Conservation (phyloP, 352 stramenopile species). For the Phytophthora melonis region DNA sequence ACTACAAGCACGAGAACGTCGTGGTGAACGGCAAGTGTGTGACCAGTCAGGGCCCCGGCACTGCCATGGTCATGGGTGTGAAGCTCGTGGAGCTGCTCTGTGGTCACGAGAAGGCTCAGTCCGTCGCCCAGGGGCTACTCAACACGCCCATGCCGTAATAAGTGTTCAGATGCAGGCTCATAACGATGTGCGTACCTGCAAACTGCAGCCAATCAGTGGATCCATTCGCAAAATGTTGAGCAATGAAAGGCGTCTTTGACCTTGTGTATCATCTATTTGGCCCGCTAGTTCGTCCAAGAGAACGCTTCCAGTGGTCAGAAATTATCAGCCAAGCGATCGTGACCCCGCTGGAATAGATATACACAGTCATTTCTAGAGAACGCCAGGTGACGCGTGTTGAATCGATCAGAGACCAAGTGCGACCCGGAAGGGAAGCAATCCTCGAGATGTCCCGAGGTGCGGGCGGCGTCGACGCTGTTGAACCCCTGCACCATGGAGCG, state of each 20-base stretch:
- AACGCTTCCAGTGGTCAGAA: too few relatives aligned
- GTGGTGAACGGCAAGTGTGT: conserved; percentile 81
- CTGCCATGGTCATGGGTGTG: conserved; percentile 84
- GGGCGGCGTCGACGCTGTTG: too few relatives aligned
- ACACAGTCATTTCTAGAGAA: too few relatives aligned
- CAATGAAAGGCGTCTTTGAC: not conserved
- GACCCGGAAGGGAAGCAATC: too few relatives aligned
- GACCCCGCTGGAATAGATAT: too few relatives aligned
- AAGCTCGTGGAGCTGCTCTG: conserved; percentile 84
- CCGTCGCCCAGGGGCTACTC: conserved; percentile 73
- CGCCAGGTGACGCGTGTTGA: too few relatives aligned
- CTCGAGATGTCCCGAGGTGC: too few relatives aligned
- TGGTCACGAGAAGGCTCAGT: conserved; percentile 63
- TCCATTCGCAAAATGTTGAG: not conserved
- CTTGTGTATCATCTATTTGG: too few relatives aligned
- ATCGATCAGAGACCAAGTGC: too few relatives aligned
- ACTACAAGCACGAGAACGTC: conserved; percentile 64
- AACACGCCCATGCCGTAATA: conserved; percentile 38
- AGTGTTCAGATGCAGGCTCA: conserved; percentile 1
- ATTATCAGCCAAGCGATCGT: too few relatives aligned
- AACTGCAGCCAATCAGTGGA: not conserved
- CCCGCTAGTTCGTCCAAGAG: not conserved
- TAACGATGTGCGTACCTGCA: not conserved
- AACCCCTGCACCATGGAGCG: too few relatives aligned
- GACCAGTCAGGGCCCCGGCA: conserved; percentile 81